Evolutionary conservation across 1,284 basidiomycete genomes (phyloP), one percentile per base, ranked within the genome.

Genomic region (Malassezia caprae): DNA sequence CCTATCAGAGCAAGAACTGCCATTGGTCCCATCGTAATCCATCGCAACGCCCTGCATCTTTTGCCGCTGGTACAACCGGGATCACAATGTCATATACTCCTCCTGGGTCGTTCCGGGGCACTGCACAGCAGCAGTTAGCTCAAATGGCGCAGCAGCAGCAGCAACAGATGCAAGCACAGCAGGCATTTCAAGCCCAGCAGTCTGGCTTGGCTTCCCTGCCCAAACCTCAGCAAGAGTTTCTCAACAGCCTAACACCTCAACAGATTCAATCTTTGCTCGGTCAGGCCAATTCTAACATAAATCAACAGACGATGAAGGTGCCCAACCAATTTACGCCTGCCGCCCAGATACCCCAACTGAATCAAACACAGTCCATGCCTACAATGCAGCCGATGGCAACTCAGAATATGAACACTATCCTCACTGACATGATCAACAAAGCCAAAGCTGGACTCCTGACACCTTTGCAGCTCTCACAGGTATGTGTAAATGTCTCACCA

Each of bases 381-480:
- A 23, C 32, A 3, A 37, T 48, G 27, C 39, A 37, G 19, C 15
- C 32, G 12, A 35, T 13, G 19, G 24, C 24, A 15, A n/a, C 5
- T 11, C 23, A 23, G n/a, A 46, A 48, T 35, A 40, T 40, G 41
- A 45, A 31, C 13, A 24, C 28, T 2, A n/a, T 57, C 11, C 35
- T 57, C 0, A 19, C 50, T 7, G 50, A 51, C 10, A 51, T 57
- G 49, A 26, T 46, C 13, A 32, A 35, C 30, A 57, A 57, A 34
- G 59, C 60, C 37, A 63, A 62, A 19, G 51, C 59, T 5, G 48
- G 61, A n/a, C 60, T 63, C 40, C 59, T 64, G 19, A 61, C 61
- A 8, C 65, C 62, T 11, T 54, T 62, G 23, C 60, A 65, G 60
- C 62, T 64, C 15, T 57, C 64, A 2, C 62, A 64, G 41, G 41